Conservation (phyloP, 179 eudicot genomes). For the Patellifolia procumbens region DNA sequence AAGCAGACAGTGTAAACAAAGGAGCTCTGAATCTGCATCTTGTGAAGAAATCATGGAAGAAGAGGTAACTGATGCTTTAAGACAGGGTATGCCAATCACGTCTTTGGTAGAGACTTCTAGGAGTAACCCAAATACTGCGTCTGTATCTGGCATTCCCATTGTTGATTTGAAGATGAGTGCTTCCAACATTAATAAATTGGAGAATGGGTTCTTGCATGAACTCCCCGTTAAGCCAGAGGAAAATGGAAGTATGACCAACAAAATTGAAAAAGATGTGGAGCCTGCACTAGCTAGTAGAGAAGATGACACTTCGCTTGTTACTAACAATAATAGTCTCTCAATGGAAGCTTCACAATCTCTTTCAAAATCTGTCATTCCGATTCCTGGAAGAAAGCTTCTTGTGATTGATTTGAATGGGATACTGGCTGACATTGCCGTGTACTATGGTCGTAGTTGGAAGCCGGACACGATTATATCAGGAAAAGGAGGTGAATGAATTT, state of each 20-base stretch:
- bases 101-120: too few relatives aligned
- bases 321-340: slow-evolving; percentile 3
- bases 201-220: not conserved
- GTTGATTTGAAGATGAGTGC: not conserved
- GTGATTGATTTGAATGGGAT: slow-evolving; percentile 84
- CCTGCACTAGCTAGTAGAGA: slow-evolving; percentile 8
- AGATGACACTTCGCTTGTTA: slow-evolving; percentile 18
- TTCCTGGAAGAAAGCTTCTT: slow-evolving; percentile 58
- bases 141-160: not conserved
- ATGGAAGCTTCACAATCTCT: slow-evolving; percentile 12
- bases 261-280: slow-evolving; percentile 17
- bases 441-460: slow-evolving; percentile 27
- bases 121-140: not conserved
- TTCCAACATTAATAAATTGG: not conserved
- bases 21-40: not conserved
- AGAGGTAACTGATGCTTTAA: not conserved
- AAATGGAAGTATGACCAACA: slow-evolving; percentile 2
- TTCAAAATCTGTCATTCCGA: slow-evolving; percentile 16
- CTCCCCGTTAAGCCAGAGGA: slow-evolving; percentile 5
- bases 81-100: not conserved
- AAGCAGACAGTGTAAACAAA: slow-evolving; percentile 13
- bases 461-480: slow-evolving; percentile 46
- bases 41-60: not conserved
- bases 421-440: slow-evolving; percentile 56
- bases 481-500: slow-evolving; percentile 54